Percentiles rank a stretch among this genome's conserved stretches.
Evolutionary conservation across 2,329 filamentous ascomycete genomes (phyloP).

Genomic region (Diaporthe destruens): DNA sequence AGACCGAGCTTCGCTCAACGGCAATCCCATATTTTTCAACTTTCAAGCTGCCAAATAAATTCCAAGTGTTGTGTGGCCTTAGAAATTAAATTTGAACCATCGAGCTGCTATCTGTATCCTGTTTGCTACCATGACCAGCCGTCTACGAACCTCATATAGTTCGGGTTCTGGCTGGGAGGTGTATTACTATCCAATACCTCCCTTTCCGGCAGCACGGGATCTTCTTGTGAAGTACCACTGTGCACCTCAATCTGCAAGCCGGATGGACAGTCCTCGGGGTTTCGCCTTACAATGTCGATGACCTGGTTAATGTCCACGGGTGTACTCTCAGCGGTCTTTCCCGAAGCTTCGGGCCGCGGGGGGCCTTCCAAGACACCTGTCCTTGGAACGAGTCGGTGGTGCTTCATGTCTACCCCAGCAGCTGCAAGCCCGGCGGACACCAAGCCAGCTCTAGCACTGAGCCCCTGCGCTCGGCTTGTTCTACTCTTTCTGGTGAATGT

Average conservation of each 20-base stretch:
- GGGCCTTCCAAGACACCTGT: neutral
- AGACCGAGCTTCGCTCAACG: neutral
- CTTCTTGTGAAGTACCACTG: neutral
- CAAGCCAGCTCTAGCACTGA: constrained; percentile 12
- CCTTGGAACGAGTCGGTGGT: constrained; percentile 22
- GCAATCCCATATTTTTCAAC: neutral
- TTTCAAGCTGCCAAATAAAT: neutral
- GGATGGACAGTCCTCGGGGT: constrained; percentile 5
- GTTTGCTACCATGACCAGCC: constrained; percentile 11
- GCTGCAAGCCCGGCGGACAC: constrained; percentile 20
- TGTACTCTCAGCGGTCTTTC: neutral
- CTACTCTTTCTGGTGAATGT: constrained; percentile 13
- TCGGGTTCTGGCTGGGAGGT: constrained; percentile 23
- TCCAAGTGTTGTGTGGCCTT: no score
- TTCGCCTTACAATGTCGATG: constrained; percentile 1
- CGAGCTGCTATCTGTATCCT: neutral
- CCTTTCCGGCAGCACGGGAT: constrained; percentile 2
- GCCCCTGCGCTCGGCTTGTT: constrained; percentile 4
- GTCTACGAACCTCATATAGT: constrained; percentile 16
- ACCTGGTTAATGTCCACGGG: constrained; percentile 18
- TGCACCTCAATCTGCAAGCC: constrained; percentile 27
- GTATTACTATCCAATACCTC: constrained; percentile 17
- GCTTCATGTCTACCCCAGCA: constrained; percentile 18
- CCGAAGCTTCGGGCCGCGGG: neutral
- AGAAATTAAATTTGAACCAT: neutral